Conservation (phyloP, 768 basidiomycete genomes). For the Suillus brevipes region DNA sequence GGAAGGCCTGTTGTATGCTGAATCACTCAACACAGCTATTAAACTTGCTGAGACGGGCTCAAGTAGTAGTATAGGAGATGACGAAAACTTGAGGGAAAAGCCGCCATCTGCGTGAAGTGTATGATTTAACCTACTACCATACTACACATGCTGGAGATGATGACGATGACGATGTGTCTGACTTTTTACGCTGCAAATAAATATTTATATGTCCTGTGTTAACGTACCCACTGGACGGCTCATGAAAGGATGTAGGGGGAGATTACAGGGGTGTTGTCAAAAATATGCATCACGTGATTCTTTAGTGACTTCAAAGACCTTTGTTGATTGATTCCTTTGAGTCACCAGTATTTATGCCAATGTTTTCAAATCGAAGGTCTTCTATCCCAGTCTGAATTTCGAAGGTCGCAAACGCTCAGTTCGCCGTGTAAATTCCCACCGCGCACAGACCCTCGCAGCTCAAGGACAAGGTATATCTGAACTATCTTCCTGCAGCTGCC, state of each 20-base stretch:
- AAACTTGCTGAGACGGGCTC: neutral
- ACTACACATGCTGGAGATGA: neutral
- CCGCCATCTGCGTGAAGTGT: neutral
- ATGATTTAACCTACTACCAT: neutral
- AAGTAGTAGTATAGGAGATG: neutral
- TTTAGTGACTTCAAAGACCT: neutral
- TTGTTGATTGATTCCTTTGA: constrained; percentile 1
- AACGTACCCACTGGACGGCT: neutral
- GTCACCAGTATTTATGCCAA: neutral
- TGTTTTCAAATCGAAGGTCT: neutral
- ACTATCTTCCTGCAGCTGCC: neutral
- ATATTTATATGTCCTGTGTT: neutral
- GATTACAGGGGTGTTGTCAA: neutral
- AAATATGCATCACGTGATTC: neutral
- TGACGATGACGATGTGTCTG: neutral
- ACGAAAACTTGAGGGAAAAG: neutral
- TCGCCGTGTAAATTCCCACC: neutral
- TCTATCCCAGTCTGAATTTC: neutral
- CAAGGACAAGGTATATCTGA: neutral
- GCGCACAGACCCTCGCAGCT: neutral
- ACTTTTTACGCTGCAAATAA: neutral
- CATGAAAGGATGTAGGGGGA: neutral
- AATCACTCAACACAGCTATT: neutral
- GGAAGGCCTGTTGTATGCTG: constrained; percentile 6
- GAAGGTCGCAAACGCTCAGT: neutral